A percentile compares a stretch with the other conserved stretches of the same genome.
Evolutionary conservation across 2,329 filamentous ascomycete genomes (phyloP).

Genomic region (Pyricularia pennisetigena): DNA sequence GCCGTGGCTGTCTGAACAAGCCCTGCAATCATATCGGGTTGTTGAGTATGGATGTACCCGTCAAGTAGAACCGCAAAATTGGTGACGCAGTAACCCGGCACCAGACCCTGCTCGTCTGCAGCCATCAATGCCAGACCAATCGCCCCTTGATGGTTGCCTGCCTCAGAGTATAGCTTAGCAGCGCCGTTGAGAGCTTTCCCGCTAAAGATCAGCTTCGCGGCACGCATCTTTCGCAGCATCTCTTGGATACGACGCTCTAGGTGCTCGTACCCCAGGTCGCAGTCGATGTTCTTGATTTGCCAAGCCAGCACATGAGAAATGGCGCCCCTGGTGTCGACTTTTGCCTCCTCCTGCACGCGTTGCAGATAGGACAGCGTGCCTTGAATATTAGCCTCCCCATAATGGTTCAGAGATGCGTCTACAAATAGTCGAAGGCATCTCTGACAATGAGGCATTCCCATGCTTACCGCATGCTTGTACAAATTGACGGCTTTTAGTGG

Average conservation of each 20-base stretch:
- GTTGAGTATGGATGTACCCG: slow-evolving; percentile 14
- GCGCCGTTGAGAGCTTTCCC: slow-evolving; percentile 19
- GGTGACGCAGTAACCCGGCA: slow-evolving; percentile 19
- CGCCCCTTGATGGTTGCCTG: slow-evolving; percentile 17
- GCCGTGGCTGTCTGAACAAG: slow-evolving; percentile 12
- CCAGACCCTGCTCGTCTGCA: slow-evolving; percentile 11
- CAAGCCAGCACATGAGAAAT: slow-evolving; percentile 28
- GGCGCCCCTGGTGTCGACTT: slow-evolving; percentile 30
- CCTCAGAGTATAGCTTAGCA: slow-evolving; percentile 16
- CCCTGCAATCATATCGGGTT: slow-evolving; percentile 13
- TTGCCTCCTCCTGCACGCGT: slow-evolving; percentile 24
- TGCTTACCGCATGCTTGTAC: slow-evolving; percentile 25
- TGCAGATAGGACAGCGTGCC: slow-evolving; percentile 26
- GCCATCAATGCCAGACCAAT: slow-evolving; percentile 17
- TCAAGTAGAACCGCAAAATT: slow-evolving; percentile 21
- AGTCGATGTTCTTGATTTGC: slow-evolving; percentile 23
- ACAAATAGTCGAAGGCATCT: slow-evolving; percentile 39
- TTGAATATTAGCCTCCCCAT: slow-evolving; percentile 14
- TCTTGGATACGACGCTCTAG: slow-evolving; percentile 11
- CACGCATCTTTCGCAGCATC: slow-evolving; percentile 11
- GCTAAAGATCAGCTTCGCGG: slow-evolving; percentile 13
- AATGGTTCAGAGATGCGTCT: slow-evolving; percentile 25
- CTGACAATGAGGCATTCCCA: slow-evolving; percentile 25
- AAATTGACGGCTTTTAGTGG: slow-evolving; percentile 23
- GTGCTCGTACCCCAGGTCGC: slow-evolving; percentile 13